Base-by-base conservation (phyloP, 148 eudicot species). In the Rheum nobile region DNA sequence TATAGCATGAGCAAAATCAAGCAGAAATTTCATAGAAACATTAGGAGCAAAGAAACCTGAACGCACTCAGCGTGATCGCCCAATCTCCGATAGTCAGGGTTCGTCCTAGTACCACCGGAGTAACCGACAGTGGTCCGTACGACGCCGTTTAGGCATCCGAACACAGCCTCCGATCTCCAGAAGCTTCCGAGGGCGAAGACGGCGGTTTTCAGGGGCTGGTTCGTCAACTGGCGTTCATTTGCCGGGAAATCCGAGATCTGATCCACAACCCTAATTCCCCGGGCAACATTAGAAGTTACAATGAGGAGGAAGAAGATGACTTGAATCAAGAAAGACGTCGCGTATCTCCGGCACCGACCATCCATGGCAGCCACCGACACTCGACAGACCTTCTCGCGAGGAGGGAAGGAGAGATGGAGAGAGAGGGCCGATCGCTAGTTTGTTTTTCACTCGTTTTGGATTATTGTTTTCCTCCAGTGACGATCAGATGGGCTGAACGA, bases 111-210 rank as follows among this genome's bases (percentile, higher is more conserved):
- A 67, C 98, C 97, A 38, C 97, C 98, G 54, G 93, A 83, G 79
- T 95, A 95, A 1, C 98, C 98, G 26, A 76, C 96, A 4, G 96
- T 68, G 17, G 98, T 95, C 4, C 89, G 81, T 4, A 90, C 86
- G 79, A 95, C 93, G 71, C 98, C 98, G 57, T 90, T 79, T 9
- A 89, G 69, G 89, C 98, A 95, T 3, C 98, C 98, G 59, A 91
- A 95, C 11, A 84, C 90, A 2, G 97, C 80, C 70, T 95, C 98
- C 2, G 97, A 89, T 80, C 98, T 91, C 98, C 98, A 95, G 79
- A 95, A 95, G 87, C 98, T 86, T 41, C 98, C 98, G 38, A 95
- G 88, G 68, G 93, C 88, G 78, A 95, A 95, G 1, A 91, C 88
- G n/a, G 97, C 96, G 4, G 81, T 86, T 80, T 80, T 85, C 0